Conservation (phyloP, 2,329 filamentous ascomycete species). For the Xylariaceae sp. region DNA sequence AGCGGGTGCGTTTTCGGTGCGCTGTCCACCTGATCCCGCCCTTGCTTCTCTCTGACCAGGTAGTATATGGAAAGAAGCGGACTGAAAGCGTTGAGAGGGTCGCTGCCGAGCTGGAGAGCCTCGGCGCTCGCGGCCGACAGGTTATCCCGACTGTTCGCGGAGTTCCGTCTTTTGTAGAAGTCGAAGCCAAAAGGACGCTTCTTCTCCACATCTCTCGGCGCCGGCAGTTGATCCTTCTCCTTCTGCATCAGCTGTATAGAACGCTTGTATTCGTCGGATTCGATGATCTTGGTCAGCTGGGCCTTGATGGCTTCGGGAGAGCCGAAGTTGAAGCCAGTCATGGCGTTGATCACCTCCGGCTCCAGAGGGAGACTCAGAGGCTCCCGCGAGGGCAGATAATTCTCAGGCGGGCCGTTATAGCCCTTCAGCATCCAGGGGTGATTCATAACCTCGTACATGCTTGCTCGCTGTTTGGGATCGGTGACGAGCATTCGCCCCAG, state of each 20-base stretch:
- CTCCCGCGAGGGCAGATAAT: constrained; percentile 75
- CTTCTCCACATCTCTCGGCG: constrained; percentile 64
- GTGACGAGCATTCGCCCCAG: constrained; percentile 95
- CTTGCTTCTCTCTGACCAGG: constrained; percentile 88
- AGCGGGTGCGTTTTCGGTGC: constrained; percentile 22
- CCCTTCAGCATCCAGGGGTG: constrained; percentile 97
- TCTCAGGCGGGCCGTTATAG: constrained; percentile 79
- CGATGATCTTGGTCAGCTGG: constrained; percentile 77
- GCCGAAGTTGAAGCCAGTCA: constrained; percentile 98
- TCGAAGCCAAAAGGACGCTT: constrained; percentile 83
- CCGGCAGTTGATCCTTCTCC: constrained; percentile 54
- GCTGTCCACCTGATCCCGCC: constrained; percentile 55
- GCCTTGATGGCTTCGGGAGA: constrained; percentile 72
- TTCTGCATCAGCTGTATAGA: constrained; percentile 65
- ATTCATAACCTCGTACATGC: constrained; percentile 82
- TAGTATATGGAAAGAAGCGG: constrained; percentile 93
- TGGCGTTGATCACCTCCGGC: constrained; percentile 73
- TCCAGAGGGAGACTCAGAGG: constrained; percentile 82
- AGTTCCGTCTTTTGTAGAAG: constrained; percentile 93
- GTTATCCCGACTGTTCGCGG: constrained; percentile 80
- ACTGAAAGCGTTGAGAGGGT: constrained; percentile 88
- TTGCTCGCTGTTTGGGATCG: constrained; percentile 79
- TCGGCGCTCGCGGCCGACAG: constrained; percentile 78
- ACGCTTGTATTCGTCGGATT: constrained; percentile 88
- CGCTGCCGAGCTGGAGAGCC: constrained; percentile 70